Evolutionary conservation across 139 green algal genomes (phyloP), one percentile per base, ranked within the genome.

Genomic region (Chlamydomonas urium): DNA sequence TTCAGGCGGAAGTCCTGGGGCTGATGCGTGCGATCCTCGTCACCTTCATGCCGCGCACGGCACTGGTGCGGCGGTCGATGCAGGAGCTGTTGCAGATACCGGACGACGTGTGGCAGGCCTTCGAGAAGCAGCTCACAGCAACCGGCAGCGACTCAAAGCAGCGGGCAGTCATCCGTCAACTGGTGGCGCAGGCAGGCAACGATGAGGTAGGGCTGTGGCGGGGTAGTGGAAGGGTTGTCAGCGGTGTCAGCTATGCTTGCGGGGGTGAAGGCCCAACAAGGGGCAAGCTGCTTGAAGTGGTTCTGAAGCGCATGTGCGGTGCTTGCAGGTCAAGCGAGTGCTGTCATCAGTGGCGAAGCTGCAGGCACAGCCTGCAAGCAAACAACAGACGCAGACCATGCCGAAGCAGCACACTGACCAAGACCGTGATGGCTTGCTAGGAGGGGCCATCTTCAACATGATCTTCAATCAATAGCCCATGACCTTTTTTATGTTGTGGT

Each of bases 101-200:
- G 50, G 48, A 42, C 6, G 45, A n/a, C 3, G 68, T 33, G 19
- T 5, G 84, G 36, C 50, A 47, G 4, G 26, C 75, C 65, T 83
- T 86, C 56, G 50, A 86, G 28, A 47, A 47, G 3, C 56, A 63
- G 35, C 47, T 90, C 14, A 32, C 19, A 10, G 65, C 48, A 0
- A 66, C 38, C n/a, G 58, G 73, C 32, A 82, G 76, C 10, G 90
- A 94, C n/a, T 94, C 94, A 76, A 83, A 89, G 35, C 86, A 94
- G 79, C 79, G 87, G 0, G 31, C 37, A 19, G 35, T 86, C 26
- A 87, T 93, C 65, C 89, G 87, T 62, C 75, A 81, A 45, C 80
- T 94, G 47, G 82, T 93, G 32, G 79, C 88, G 26, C 75, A 82
- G 17, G 75, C 74, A 24, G 83, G 74, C 2, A 78, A 76, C 3